Base-by-base conservation (phyloP, 768 basidiomycete species). In the Leccinum boreale region DNA sequence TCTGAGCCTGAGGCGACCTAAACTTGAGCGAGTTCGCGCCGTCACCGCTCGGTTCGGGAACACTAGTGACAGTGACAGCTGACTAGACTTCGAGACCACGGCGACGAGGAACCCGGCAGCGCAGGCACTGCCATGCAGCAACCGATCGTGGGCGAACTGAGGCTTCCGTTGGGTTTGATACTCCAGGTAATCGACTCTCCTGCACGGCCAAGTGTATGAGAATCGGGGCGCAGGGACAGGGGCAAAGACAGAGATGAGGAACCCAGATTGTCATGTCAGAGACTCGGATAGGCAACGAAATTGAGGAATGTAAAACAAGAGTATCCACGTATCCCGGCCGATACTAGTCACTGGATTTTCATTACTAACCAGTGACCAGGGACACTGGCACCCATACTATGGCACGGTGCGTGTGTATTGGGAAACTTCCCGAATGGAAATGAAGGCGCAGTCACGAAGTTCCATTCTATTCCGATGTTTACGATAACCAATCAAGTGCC, bases 311-410 rank as follows among this genome's bases (percentile, higher is more conserved):
- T 44, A 19, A 35, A 39, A 2, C 3, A 21, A 29, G 56, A 44
- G 44, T 42, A 44, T 58, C 55, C 45, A 44, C 10, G 5, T 12
- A 19, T 12, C n/a, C 39, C 9, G 19, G n/a, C 39, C 42, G 42
- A 44, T 19, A 19, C 42, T 44, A 44, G n/a, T 5, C 42, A 47
- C 35, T 24, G 15, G 48, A 55, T 52, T 56, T 58, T 65, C 57
- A 44, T 44, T 6, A 19, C 42, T 1, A 44, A 19, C 10, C 19
- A 5, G n/a, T 19, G n/a, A 42, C 39, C 4, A n/a, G n/a, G n/a
- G 36, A 14, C 17, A 39, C 17, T n/a, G 36, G 39, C n/a, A 42
- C n/a, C 39, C n/a, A 44, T 44, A 12, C 31, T 33, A 31, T 31
- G n/a, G n/a, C n/a, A 10, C 4, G 39, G n/a, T 19, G 19, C 42